A percentile compares a stretch with the other conserved stretches of the same genome.
phyloP scores from a whole-genome alignment of 2,329 filamentous ascomycete species.

The Fusarium illudens region DNA sequence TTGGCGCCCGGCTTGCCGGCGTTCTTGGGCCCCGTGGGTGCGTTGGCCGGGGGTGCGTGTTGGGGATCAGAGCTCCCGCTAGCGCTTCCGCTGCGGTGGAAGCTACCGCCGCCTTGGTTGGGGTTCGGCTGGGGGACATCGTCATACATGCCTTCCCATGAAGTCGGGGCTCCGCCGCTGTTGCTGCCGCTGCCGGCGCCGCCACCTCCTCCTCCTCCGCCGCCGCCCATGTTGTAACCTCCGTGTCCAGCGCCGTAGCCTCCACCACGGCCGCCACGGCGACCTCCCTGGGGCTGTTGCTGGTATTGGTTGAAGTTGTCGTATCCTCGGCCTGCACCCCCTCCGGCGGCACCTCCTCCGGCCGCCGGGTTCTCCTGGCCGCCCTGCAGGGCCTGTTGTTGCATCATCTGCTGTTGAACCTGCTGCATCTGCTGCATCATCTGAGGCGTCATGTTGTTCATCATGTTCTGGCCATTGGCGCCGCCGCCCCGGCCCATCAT shows the following conservation, averaged over 20 bases:
- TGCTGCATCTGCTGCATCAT: slow-evolving; percentile 70
- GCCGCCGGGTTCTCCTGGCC: slow-evolving; percentile 43
- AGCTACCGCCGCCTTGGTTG: slow-evolving; percentile 52
- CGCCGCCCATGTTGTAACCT: slow-evolving; percentile 48
- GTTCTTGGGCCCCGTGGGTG: slow-evolving; percentile 96
- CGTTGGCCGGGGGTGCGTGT: slow-evolving; percentile 63
- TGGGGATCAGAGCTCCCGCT: slow-evolving; percentile 53
- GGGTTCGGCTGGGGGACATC: slow-evolving; percentile 86
- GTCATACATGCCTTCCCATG: slow-evolving; percentile 98
- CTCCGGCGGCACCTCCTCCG: slow-evolving; percentile 20
- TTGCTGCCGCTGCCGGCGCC: slow-evolving; percentile 46
- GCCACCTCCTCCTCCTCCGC: too few species aligned
- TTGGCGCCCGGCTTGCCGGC: slow-evolving; percentile 90
- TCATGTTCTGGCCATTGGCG: slow-evolving; percentile 51
- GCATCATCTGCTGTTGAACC: slow-evolving; percentile 54
- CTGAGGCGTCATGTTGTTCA: slow-evolving; percentile 56
- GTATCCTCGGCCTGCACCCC: slow-evolving; percentile 42
- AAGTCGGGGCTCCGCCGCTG: slow-evolving; percentile 74
- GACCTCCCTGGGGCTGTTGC: slow-evolving; percentile 54
- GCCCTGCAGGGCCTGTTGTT: slow-evolving; percentile 49
- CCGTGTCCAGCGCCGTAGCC: slow-evolving; percentile 43
- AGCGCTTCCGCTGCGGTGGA: slow-evolving; percentile 52
- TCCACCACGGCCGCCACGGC: slow-evolving; percentile 45
- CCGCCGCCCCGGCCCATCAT: slow-evolving; percentile 58
- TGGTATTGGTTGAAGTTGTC: slow-evolving; percentile 51